Evolutionary conservation across 805 yeast species (phyloP), one percentile per base, ranked within the genome.

Genomic region (Diddensiella transvaalensis): DNA sequence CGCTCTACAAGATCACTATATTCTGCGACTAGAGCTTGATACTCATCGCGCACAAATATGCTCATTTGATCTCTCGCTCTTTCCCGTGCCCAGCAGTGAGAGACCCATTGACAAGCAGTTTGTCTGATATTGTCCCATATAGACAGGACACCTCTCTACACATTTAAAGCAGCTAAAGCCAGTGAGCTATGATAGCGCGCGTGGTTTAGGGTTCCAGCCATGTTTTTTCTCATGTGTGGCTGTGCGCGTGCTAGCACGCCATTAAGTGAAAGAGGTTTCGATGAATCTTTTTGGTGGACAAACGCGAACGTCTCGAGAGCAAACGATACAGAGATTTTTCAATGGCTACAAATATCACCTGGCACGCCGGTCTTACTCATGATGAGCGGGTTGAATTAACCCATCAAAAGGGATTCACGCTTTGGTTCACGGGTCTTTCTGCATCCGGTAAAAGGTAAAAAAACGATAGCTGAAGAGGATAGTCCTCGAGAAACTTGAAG

Each of bases 271-370:
- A 13, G 11, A 26, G 32, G 13, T 26, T 13, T 8, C 8, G 32
- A 26, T 26, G 32, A 26, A 26, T 26, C 13, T 26, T 26, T 26
- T 13, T n/a, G n/a, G n/a, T n/a, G n/a, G n/a, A n/a, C n/a, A n/a
- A n/a, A n/a, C n/a, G n/a, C n/a, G n/a, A n/a, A n/a, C n/a, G n/a
- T n/a, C n/a, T n/a, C n/a, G n/a, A n/a, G n/a, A n/a, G n/a, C n/a
- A n/a, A n/a, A n/a, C n/a, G n/a, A n/a, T n/a, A n/a, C n/a, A n/a
- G n/a, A n/a, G n/a, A n/a, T n/a, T n/a, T n/a, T n/a, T 66, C 52
- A 58, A 91, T 91, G 97, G 93, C 96, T 56, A 83, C 96, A 37
- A 91, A 91, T 65, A 88, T 91, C 67, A 89, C 97, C 56, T 91
- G 98, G 97, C 97, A 91, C 72, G 81, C 80, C 58, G 91, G 93